Base-by-base conservation (phyloP, 768 basidiomycete species). In the Boletus sensibilis region DNA sequence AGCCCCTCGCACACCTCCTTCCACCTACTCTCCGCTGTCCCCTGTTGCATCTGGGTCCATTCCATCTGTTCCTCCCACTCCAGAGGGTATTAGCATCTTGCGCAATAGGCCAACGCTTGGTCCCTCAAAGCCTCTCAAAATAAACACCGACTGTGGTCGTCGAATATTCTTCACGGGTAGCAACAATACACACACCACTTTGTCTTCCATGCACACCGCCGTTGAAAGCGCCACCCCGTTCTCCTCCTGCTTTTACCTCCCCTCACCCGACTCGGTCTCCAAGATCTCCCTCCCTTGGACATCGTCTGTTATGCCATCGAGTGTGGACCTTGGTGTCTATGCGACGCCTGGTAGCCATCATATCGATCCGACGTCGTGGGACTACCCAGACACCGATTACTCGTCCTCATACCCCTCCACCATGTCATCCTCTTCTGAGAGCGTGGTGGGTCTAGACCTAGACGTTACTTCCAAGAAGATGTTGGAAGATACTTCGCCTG, bases 201-300 rank as follows among this genome's bases (percentile, higher is more conserved):
- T 76, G 18, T 84, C 85, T 33, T 86, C 86, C 27, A 88, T 90
- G 87, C 87, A 86, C 56, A 90, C 88, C 20, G 88, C 88, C 38
- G 82, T 88, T 46, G 88, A 89, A 70, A 68, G 65, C 34, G 79
- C 81, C 53, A 84, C 81, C 52, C 77, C 79, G 13, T 84, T 82
- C 62, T 78, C 81, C 18, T 83, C 83, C 1, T 79, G 81, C 52
- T 84, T 81, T 60, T 84, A 79, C 62, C 71, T 83, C 52, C 74
- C 75, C 52, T 79, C 78, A 37, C 75, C 80, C 3, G 68, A 74
- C 37, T 76, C 77, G 18, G 57, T 72, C 16, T 75, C 77, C 20
- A 74, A 72, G 61, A 60, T 68, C 29, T 75, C 75, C 31, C 57
- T 72, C 7, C 66, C 70, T 27, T 71, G 71, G 70, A 66, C 70